Base-by-base conservation (phyloP, 2,329 filamentous ascomycete genomes). In the Colletotrichum musae region DNA sequence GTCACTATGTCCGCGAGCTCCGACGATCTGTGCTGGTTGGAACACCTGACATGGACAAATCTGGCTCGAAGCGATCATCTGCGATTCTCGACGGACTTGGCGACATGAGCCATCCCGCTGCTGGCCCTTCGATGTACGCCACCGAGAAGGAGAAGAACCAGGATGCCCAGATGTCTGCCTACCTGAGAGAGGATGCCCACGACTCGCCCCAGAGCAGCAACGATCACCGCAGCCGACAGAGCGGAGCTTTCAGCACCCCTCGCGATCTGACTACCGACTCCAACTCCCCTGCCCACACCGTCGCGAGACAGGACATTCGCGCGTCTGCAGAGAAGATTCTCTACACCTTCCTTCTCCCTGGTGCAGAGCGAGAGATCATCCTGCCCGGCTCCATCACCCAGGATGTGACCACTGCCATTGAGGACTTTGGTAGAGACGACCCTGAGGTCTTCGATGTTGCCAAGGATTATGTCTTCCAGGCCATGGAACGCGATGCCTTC, bases 401-500 rank as follows among this genome's bases (percentile, higher is more conserved):
- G 63, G 91, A 95, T 26, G 95, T 98, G 69, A 97, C 94, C 47
- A 88, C 91, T 21, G 89, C 94, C 15, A 97, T 99, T 72, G 96
- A 99, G 81, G 92, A 95, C 74, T 91, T 94, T 72, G 94, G 94
- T 53, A 91, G 96, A 74, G 96, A 98, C 76, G 96, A 99, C 78
- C 96, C 96, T 0, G 96, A 99, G 80, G 93, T 99, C 13, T 99
- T 99, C 76, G 96, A 98, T 78, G 91, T 94, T 21, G 96, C 96
- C 63, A 99, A 99, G 85, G 96, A 99, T 83, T 99, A 98, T 79
- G 96, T 98, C 71, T 99, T 98, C 81, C 97, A 99, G 82, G 97
- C 97, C 41, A 99, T 99, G 96, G 97, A 99, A 83, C 90, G 97
- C 64, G 96, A 99, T 83, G 96, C 97, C n/a, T 99, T 97, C 79